Conservation (phyloP, 2,329 filamentous ascomycete species). For the Escovopsis sp. region DNA sequence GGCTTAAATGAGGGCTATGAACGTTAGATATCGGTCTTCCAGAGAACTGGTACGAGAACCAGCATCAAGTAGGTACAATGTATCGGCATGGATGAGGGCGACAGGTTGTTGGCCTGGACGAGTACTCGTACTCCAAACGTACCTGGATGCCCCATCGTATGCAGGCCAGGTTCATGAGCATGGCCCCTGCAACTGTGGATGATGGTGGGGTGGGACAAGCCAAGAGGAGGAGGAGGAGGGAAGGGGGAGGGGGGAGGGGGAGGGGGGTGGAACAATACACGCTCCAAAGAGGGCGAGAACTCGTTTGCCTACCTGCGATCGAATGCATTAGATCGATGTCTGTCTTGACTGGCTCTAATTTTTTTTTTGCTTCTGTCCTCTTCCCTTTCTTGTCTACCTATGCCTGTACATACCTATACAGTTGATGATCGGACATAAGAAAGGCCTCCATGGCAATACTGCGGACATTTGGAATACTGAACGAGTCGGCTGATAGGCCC, state of each 20-base stretch:
- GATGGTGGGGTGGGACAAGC: constrained; percentile 1
- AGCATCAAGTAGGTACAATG: too few species aligned
- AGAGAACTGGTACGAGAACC: too few species aligned
- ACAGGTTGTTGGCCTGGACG: constrained; percentile 4
- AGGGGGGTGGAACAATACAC: constrained; percentile 1
- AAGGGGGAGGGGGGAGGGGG: neutral
- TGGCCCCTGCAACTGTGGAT: too few species aligned
- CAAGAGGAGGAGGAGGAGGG: constrained; percentile 1
- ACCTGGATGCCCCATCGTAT: neutral
- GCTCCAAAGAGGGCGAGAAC: neutral
- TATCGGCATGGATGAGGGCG: constrained; percentile 4
- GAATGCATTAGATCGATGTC: neutral
- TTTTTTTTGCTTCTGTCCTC: too few species aligned
- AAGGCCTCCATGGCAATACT: constrained; percentile 2
- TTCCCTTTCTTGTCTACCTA: too few species aligned
- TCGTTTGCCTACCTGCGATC: neutral
- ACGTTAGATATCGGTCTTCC: too few species aligned
- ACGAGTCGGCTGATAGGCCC: neutral
- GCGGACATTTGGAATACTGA: neutral
- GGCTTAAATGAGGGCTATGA: too few species aligned
- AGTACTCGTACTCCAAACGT: neutral
- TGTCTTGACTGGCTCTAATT: too few species aligned
- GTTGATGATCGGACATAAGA: constrained; percentile 3
- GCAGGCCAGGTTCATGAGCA: neutral
- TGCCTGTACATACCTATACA: too few species aligned